These are phyloP conservation scores for Hyphopichia wangnamkhiaoensis DNA, from an alignment of 1,139 yeast genomes.

Conservation along the genomic window DNA sequence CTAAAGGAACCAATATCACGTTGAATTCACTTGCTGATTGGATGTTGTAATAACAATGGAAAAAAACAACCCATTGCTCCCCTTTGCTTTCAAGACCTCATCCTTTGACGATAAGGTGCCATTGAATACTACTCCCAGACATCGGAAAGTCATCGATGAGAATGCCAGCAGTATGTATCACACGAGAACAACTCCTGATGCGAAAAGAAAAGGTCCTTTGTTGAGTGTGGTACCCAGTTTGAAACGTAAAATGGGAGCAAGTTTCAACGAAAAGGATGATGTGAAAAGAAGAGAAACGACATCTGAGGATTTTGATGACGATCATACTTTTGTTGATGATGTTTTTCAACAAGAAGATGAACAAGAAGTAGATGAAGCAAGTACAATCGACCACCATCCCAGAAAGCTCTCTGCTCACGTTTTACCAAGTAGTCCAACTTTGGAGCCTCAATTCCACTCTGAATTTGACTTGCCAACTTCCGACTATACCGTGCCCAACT, in stretches of 20 bases:
- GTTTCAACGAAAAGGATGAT: conserved; percentile 49
- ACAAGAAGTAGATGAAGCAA: conserved; percentile 8
- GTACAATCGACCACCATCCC: conserved; percentile 6
- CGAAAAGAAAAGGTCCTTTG: conserved; percentile 18
- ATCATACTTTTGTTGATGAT: conserved; percentile 9
- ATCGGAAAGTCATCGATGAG: conserved; percentile 34
- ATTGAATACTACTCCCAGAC: conserved; percentile 38
- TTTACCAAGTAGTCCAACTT: conserved; percentile 37
- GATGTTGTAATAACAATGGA: conserved; percentile 32
- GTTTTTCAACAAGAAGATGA: conserved; percentile 8
- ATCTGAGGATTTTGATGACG: conserved; percentile 6
- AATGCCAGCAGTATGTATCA: conserved; percentile 42
- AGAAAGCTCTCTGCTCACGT: conserved; percentile 16
- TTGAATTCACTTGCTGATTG: too few relatives aligned
- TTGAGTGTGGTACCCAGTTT: conserved; percentile 33
- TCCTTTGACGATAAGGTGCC: conserved; percentile 25
- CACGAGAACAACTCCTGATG: conserved; percentile 23
- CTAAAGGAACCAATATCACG: too few relatives aligned
- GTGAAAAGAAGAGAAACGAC: conserved; percentile 36
- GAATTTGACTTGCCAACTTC: conserved; percentile 29
- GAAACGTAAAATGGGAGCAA: conserved; percentile 47
- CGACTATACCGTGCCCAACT: conserved; percentile 26
- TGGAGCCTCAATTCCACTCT: conserved; percentile 23
- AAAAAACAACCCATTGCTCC: conserved; percentile 40
- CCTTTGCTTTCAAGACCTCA: conserved; percentile 44